Base-by-base conservation (phyloP, 2,329 filamentous ascomycete genomes). In the Arachnopeziza araneosa region DNA sequence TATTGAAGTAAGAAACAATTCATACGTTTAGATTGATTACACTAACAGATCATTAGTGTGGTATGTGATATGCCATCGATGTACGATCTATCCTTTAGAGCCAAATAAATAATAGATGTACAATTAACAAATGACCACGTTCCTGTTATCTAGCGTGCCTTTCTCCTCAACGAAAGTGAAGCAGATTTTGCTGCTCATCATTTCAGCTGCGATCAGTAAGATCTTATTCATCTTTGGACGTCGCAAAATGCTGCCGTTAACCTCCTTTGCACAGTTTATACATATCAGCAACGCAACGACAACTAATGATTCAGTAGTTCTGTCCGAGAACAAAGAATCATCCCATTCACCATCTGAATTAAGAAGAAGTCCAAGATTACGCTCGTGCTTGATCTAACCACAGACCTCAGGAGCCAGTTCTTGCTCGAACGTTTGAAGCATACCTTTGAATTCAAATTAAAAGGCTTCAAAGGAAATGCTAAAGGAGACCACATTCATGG, bases 91-190 rank as follows among this genome's bases (percentile, higher is more conserved):
- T 32, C 51, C 51, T 24, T 14, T 10, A 48, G 21, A 9, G 22
- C 52, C 55, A 55, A 58, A 19, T 7, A 9, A 24, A 24, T 24
- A 49, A 2, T 54, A 63, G 60, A 63, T 50, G 58, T 64, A 21
- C 62, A 64, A 53, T 21, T 64, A 49, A 64, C 62, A 3, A 23
- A 50, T 21, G 62, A 61, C 24, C 62, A 61, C 21, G 57, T 64
- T 32, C 62, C 62, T n/a, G 23, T 61, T 19, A 61, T 64, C 30
- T 64, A 61, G 24, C 62, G 61, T n/a, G 62, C 61, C 52, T 61
- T 61, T 23, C 54, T 61, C 12, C 23, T 64, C 9, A 60, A 54
- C 36, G 62, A 64, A 54, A 60, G 48, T 22, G 62, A 59, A 24
- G 55, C 57, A 30, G 62, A 64, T 58, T 32, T 58, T 51, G 51